phyloP scores from a whole-genome alignment of 805 yeast species.

The Priceomyces carsonii region DNA sequence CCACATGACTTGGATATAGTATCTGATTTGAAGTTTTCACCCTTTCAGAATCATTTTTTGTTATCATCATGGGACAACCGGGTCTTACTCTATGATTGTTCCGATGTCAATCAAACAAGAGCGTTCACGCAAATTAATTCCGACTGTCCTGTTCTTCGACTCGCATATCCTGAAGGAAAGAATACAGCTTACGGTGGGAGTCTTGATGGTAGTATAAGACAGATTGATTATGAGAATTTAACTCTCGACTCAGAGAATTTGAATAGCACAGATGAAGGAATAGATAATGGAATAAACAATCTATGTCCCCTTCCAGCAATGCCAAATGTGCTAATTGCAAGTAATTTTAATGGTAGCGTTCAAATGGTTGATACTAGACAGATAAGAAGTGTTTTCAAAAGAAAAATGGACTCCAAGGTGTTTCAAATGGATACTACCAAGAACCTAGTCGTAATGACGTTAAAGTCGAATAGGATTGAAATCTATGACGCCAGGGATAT shows the following conservation, averaged over 20 bases:
- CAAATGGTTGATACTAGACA: slow-evolving; percentile 46
- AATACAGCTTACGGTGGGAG: slow-evolving; percentile 47
- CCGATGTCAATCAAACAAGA: slow-evolving; percentile 15
- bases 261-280: slow-evolving; percentile 8
- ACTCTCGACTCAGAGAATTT: slow-evolving; percentile 12
- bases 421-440: slow-evolving; percentile 60
- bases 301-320: slow-evolving; percentile 22
- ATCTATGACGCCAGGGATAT: slow-evolving; percentile 57
- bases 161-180: slow-evolving; percentile 25
- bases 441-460: slow-evolving; percentile 50
- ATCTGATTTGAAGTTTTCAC: slow-evolving; percentile 43
- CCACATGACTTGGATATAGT: slow-evolving; percentile 39
- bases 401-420: slow-evolving; percentile 47
- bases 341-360: slow-evolving; percentile 63
- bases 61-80: slow-evolving; percentile 62
- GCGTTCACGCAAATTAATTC: slow-evolving; percentile 12
- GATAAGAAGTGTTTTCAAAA: slow-evolving; percentile 11
- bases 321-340: slow-evolving; percentile 45
- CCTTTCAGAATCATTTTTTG: slow-evolving; percentile 36
- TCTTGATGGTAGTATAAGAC: slow-evolving; percentile 54
- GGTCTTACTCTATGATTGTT: slow-evolving; percentile 43
- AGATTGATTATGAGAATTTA: slow-evolving; percentile 50
- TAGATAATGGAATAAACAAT: slow-evolving; percentile 36
- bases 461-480: slow-evolving; percentile 53
- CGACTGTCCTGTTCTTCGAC: slow-evolving; percentile 25